Evolutionary conservation across 768 basidiomycete genomes (phyloP).

Genomic region (Dentipellis fragilis): DNA sequence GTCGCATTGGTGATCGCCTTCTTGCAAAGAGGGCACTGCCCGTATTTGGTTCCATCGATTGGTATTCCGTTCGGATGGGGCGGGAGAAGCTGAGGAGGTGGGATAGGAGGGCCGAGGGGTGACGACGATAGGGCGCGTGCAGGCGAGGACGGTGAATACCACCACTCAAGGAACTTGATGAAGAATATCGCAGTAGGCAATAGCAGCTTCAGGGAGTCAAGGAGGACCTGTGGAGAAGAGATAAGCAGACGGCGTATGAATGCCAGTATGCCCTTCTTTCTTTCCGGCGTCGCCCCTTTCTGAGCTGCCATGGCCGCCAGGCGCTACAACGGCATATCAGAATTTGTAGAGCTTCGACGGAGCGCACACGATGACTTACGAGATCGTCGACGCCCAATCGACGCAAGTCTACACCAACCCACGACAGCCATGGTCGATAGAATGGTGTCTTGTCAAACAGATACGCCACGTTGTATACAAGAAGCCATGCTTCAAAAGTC

Average conservation of each 20-base stretch:
- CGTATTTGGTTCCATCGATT: conserved; percentile 58
- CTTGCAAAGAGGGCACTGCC: conserved; percentile 78
- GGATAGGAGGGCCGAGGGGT: conserved; percentile 55
- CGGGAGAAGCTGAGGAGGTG: conserved; percentile 65
- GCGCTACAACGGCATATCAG: conserved; percentile 15
- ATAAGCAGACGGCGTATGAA: conserved; percentile 37
- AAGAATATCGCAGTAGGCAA: conserved; percentile 89
- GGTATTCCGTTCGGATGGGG: conserved; percentile 66
- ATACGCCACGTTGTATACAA: conserved; percentile 81
- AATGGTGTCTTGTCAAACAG: conserved; percentile 79
- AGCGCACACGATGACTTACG: conserved; percentile 31
- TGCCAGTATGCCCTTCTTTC: conserved; percentile 27
- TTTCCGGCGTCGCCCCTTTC: conserved; percentile 14
- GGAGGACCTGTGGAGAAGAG: conserved; percentile 48
- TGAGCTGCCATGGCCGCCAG: conserved; percentile 14
- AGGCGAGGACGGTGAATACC: conserved; percentile 92
- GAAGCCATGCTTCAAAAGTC: conserved; percentile 70
- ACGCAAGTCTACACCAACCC: conserved; percentile 77
- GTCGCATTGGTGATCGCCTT: conserved; percentile 75
- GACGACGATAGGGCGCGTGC: conserved; percentile 61
- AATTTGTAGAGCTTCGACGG: background rate
- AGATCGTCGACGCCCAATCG: conserved; percentile 73
- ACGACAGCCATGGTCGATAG: conserved; percentile 86
- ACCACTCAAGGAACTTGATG: conserved; percentile 97
- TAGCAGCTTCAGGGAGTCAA: conserved; percentile 71